Percentiles rank a stretch among this genome's conserved stretches.
Evolutionary conservation across 2,329 filamentous ascomycete species (phyloP).

Genomic region (Diplocarpon rosae): DNA sequence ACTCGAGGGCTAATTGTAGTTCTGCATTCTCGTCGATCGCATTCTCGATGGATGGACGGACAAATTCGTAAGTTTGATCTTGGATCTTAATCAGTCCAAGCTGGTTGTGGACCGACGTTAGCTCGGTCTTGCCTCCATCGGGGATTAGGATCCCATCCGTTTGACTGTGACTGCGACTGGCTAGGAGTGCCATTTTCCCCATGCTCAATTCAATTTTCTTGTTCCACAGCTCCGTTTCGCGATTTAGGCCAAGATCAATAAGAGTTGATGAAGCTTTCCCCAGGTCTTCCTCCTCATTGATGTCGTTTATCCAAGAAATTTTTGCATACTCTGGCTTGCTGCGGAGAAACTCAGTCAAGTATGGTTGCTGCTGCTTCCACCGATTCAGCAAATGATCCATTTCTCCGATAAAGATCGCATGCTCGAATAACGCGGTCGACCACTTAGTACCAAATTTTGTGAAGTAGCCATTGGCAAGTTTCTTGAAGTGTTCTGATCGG

Average conservation of each 20-base stretch:
- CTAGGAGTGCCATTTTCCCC: constrained; percentile 69
- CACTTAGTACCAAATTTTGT: constrained; percentile 38
- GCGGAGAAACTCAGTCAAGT: constrained; percentile 69
- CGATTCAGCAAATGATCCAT: constrained; percentile 61
- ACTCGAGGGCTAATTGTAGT: constrained; percentile 62
- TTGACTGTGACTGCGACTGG: constrained; percentile 38
- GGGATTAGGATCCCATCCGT: constrained; percentile 23
- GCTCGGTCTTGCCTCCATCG: constrained; percentile 29
- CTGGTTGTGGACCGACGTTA: constrained; percentile 20
- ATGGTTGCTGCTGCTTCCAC: constrained; percentile 53
- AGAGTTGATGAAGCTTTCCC: constrained; percentile 61
- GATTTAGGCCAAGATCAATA: constrained; percentile 54
- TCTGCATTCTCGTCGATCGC: constrained; percentile 75
- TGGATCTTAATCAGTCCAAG: constrained; percentile 55
- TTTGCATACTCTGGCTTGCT: constrained; percentile 61
- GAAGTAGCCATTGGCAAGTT: constrained; percentile 33
- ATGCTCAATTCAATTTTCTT: constrained; percentile 89
- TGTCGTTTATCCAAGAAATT: constrained; percentile 90
- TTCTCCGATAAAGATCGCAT: constrained; percentile 57
- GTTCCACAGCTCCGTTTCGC: constrained; percentile 76
- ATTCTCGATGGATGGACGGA: constrained; percentile 54
- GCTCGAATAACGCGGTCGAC: constrained; percentile 67
- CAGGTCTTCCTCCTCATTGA: constrained; percentile 66
- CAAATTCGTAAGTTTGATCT: constrained; percentile 59
- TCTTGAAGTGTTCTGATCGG: constrained; percentile 14